A percentile compares a stretch with the other conserved stretches of the same genome.
Conservation (phyloP, 2,329 filamentous ascomycete species). For the Ceratocystis albifundus region DNA sequence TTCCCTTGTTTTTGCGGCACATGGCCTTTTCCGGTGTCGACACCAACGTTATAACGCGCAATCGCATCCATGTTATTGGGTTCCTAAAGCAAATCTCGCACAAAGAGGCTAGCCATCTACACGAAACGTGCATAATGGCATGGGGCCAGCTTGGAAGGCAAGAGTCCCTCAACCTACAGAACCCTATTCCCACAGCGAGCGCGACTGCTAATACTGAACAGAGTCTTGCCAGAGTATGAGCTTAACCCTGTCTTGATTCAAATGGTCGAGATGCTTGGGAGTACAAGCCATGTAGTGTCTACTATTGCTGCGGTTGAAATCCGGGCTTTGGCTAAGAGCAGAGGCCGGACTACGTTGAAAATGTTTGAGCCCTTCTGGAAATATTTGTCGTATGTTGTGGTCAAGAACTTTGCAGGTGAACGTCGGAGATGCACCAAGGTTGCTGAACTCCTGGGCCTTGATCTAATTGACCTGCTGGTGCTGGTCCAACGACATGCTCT, state of each 20-base stretch:
- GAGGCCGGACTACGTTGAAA: constrained; percentile 49
- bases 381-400: constrained; percentile 66
- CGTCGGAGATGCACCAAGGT: constrained; percentile 75
- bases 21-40: constrained; percentile 25
- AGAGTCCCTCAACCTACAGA: constrained; percentile 24
- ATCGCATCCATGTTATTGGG: constrained; percentile 45
- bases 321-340: constrained; percentile 56
- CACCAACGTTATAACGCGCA: constrained; percentile 18
- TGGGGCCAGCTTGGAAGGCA: constrained; percentile 73
- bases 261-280: constrained; percentile 76
- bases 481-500: constrained; percentile 70
- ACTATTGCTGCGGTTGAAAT: constrained; percentile 76
- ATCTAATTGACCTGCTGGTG: constrained; percentile 60
- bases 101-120: constrained; percentile 52
- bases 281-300: constrained; percentile 66
- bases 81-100: constrained; percentile 63
- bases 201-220: constrained; percentile 28
- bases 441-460: constrained; percentile 68
- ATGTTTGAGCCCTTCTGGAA: constrained; percentile 84
- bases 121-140: constrained; percentile 75
- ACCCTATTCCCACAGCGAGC: constrained; percentile 12
- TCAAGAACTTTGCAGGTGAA: constrained; percentile 66
- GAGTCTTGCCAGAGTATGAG: constrained; percentile 65
- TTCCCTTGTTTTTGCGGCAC: constrained; percentile 51
- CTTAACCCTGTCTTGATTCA: constrained; percentile 75